Evolutionary conservation across 2,329 filamentous ascomycete genomes (phyloP).

Genomic region (Exophiala phaeomuriformis): DNA sequence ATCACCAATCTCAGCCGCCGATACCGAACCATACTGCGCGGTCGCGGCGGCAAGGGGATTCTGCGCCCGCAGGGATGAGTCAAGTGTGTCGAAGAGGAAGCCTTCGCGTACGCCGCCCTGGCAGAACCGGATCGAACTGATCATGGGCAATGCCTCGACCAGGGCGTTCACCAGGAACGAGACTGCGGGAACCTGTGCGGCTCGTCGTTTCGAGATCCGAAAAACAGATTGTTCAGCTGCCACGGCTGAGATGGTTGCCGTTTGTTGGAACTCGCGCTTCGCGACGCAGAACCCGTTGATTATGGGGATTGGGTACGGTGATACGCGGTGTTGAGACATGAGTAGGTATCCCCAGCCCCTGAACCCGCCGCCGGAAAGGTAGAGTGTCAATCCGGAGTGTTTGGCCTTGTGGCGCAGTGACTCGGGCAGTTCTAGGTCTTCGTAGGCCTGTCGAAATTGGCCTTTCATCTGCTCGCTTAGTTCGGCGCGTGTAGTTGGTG

Average conservation of each 20-base stretch:
- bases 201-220: slow-evolving; percentile 71
- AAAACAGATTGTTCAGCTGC: slow-evolving; percentile 44
- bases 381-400: slow-evolving; percentile 58
- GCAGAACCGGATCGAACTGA: slow-evolving; percentile 72
- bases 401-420: slow-evolving; percentile 40
- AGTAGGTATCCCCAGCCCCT: slow-evolving; percentile 84
- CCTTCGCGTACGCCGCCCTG: slow-evolving; percentile 84
- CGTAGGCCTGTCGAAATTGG: slow-evolving; percentile 55
- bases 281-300: slow-evolving; percentile 73
- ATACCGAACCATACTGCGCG: slow-evolving; percentile 39
- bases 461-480: slow-evolving; percentile 39
- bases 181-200: slow-evolving; percentile 76
- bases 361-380: slow-evolving; percentile 84
- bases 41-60: slow-evolving; percentile 62
- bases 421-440: slow-evolving; percentile 50
- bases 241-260: slow-evolving; percentile 63
- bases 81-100: slow-evolving; percentile 57
- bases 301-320: slow-evolving; percentile 74
- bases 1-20: slow-evolving; percentile 42
- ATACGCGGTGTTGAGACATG: slow-evolving; percentile 66
- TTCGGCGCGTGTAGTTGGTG: slow-evolving; percentile 35
- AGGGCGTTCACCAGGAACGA: slow-evolving; percentile 72
- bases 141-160: slow-evolving; percentile 58
- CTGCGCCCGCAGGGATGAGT: slow-evolving; percentile 51
- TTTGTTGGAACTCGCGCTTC: slow-evolving; percentile 65